A percentile compares a stretch with the other conserved stretches of the same genome.
phyloP scores from a whole-genome alignment of 495 filamentous ascomycete species.

The Tuber magnatum region DNA sequence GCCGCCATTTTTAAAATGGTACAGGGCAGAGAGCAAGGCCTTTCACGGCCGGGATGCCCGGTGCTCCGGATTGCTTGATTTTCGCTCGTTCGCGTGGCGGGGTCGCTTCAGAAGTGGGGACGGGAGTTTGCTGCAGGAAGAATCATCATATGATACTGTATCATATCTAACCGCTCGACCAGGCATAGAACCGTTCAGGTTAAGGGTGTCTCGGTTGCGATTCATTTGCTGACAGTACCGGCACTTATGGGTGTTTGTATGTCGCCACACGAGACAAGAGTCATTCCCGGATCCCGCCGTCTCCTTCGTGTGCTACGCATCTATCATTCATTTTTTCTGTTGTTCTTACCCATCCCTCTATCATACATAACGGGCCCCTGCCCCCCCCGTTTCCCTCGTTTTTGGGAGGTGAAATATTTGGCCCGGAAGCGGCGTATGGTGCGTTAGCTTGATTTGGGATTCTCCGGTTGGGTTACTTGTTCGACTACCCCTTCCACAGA shows the following conservation, averaged over 20 bases:
- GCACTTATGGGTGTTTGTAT: neutral
- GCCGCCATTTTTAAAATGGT: neutral
- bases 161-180: neutral
- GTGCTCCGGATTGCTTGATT: neutral
- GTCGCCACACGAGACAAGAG: neutral
- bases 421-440: neutral
- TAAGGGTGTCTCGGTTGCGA: neutral
- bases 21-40: neutral
- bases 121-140: neutral
- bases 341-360: neutral
- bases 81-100: neutral
- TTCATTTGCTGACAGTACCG: neutral
- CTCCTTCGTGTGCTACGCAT: neutral
- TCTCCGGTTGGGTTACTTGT: neutral
- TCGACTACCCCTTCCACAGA: neutral
- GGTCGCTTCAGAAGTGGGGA: neutral
- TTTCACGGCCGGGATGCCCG: neutral
- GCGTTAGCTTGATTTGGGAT: neutral
- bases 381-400: neutral
- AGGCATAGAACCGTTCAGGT: neutral
- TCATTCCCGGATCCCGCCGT: neutral
- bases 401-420: neutral
- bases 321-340: neutral
- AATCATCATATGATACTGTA: neutral
- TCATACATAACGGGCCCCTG: neutral